Evolutionary conservation across 2,329 filamentous ascomycete genomes (phyloP).

Genomic region (Calonectria pteridis): DNA sequence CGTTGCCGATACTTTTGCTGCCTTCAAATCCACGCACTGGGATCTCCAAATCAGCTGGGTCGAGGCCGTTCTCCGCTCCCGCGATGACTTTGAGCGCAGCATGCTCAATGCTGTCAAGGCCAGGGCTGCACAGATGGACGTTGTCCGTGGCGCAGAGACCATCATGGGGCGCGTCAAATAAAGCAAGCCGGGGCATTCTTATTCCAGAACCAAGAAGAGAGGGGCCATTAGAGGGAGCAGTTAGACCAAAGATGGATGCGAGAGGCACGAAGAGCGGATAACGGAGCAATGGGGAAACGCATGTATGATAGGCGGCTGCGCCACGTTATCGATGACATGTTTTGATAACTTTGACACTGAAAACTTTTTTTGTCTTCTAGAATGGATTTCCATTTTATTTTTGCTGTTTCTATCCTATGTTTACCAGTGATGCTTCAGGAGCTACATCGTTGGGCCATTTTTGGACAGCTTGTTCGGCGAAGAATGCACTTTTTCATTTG

Average conservation of each 20-base stretch:
- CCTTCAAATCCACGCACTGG: slow-evolving; percentile 90
- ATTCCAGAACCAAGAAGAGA: slow-evolving; percentile 13
- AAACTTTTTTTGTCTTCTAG: background rate
- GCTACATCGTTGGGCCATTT: background rate
- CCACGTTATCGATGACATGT: slow-evolving; percentile 20
- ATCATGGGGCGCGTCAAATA: slow-evolving; percentile 95
- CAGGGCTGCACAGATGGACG: slow-evolving; percentile 85
- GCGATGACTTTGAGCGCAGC: slow-evolving; percentile 93
- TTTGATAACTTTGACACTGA: background rate
- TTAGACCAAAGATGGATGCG: background rate
- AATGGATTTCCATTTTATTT: background rate
- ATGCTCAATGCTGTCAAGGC: slow-evolving; percentile 92
- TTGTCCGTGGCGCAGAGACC: slow-evolving; percentile 86
- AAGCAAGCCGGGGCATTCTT: slow-evolving; percentile 19
- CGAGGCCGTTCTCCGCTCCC: slow-evolving; percentile 85
- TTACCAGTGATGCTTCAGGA: background rate
- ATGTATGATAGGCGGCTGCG: slow-evolving; percentile 26
- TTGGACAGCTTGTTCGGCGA: background rate
- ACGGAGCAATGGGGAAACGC: background rate
- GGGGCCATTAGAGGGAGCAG: background rate
- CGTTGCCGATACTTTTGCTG: slow-evolving; percentile 82
- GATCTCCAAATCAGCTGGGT: slow-evolving; percentile 97
- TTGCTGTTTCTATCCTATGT: background rate
- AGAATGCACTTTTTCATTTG: background rate
- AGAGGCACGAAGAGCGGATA: background rate